Conservation (phyloP, 192 early-diverging fungal species). For the Entophlyctis helioformis region DNA sequence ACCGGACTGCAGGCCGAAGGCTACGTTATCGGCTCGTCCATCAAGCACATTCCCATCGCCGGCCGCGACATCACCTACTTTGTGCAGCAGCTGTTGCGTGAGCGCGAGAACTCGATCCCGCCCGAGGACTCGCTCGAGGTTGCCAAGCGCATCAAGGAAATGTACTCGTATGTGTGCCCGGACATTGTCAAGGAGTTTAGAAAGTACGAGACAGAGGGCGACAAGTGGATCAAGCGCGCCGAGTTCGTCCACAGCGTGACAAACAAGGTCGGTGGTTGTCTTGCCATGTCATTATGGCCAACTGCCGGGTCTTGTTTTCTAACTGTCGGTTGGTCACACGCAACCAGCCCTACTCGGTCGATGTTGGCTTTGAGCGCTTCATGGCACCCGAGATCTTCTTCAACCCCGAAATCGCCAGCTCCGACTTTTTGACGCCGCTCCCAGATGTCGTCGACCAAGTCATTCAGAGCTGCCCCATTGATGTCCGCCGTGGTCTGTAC, state of each 20-base stretch:
- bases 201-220: constrained; percentile 79
- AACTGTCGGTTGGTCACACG: not conserved
- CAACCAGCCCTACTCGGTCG: constrained; percentile 72
- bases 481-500: constrained; percentile 92
- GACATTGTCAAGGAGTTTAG: constrained; percentile 97
- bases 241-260: constrained; percentile 80
- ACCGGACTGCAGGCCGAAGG: constrained; percentile 83
- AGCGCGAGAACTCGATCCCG: constrained; percentile 91
- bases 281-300: not conserved
- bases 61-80: constrained; percentile 95
- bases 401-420: constrained; percentile 95
- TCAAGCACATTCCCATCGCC: constrained; percentile 98
- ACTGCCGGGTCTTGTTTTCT: not conserved
- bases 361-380: constrained; percentile 98
- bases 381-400: constrained; percentile 99
- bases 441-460: constrained; percentile 93
- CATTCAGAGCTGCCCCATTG: constrained; percentile 94
- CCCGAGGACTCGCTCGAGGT: constrained; percentile 93
- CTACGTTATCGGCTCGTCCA: constrained; percentile 94
- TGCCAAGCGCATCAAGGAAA: constrained; percentile 93
- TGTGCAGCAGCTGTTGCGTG: constrained; percentile 94
- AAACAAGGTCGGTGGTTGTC: constrained; percentile 44
- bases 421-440: constrained; percentile 91
- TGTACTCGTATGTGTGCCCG: constrained; percentile 90
- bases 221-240: constrained; percentile 80